A percentile compares a stretch with the other conserved stretches of the same genome.
Conservation (phyloP, 768 basidiomycete genomes). For the Cystoderma amianthinum region DNA sequence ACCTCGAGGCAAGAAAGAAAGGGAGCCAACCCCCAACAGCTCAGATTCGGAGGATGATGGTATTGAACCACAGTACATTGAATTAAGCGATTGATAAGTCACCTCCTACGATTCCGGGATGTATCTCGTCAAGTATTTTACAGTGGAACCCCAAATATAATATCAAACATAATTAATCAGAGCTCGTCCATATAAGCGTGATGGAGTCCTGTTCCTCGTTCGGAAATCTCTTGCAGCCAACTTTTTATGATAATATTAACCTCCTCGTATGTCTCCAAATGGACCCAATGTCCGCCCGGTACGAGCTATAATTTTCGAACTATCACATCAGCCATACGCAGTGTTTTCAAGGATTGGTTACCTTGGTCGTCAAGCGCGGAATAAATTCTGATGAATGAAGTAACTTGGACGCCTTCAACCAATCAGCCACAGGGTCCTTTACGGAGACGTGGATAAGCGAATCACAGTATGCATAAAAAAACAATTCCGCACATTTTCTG, state of each 20-base stretch:
- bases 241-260: background rate
- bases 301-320: background rate
- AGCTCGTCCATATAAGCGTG: too few relatives aligned
- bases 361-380: slow-evolving; percentile 31
- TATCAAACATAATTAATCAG: too few relatives aligned
- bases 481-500: slow-evolving; percentile 23
- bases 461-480: background rate
- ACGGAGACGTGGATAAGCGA: background rate
- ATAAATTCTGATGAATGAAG: slow-evolving; percentile 29
- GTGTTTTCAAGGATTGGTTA: slow-evolving; percentile 8
- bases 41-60: too few relatives aligned
- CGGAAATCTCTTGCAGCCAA: background rate
- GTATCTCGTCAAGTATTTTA: background rate
- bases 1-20: too few relatives aligned
- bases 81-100: background rate
- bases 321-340: background rate
- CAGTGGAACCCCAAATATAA: too few relatives aligned
- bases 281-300: background rate
- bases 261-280: background rate
- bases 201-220: background rate
- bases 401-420: slow-evolving; percentile 22
- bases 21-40: too few relatives aligned
- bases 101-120: background rate
- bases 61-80: background rate
- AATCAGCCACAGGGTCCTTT: slow-evolving; percentile 45